These are phyloP conservation scores for Cryptococcus wingfieldii DNA, from an alignment of 1,284 basidiomycete species.

Conservation along the genomic window DNA sequence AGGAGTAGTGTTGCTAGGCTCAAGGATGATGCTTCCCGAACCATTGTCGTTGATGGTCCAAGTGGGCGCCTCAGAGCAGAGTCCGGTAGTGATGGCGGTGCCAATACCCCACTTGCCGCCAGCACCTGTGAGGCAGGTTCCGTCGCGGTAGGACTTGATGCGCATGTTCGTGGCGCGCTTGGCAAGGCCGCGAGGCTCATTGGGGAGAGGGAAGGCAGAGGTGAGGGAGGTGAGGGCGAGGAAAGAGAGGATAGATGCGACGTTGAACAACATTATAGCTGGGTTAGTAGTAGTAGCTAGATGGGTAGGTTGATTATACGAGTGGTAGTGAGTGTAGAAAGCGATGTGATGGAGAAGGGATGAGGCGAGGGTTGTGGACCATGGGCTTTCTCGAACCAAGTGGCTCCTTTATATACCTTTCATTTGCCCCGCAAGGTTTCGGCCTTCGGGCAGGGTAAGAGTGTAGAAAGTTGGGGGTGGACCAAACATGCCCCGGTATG, in stretches of 20 bases:
- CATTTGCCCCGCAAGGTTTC: too few relatives aligned
- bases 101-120: constrained; percentile 1
- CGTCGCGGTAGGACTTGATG: constrained; percentile 13
- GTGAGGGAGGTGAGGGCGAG: neutral
- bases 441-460: too few relatives aligned
- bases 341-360: neutral
- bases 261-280: neutral
- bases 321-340: neutral
- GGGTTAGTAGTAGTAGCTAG: neutral
- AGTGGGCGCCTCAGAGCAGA: constrained; percentile 5
- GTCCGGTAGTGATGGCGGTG: constrained; percentile 1
- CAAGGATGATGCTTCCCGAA: constrained; percentile 13
- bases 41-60: constrained; percentile 22
- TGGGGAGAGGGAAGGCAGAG: neutral
- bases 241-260: neutral
- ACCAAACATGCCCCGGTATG: too few relatives aligned
- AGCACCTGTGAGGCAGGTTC: constrained; percentile 6
- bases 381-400: too few relatives aligned
- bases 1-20: neutral
- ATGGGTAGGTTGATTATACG: neutral
- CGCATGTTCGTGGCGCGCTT: constrained; percentile 10
- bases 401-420: too few relatives aligned
- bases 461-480: too few relatives aligned
- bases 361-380: neutral
- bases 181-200: too few relatives aligned